These are phyloP conservation scores for Pichia sp. DNA, from an alignment of 1,139 yeast genomes.

Conservation along the genomic window DNA sequence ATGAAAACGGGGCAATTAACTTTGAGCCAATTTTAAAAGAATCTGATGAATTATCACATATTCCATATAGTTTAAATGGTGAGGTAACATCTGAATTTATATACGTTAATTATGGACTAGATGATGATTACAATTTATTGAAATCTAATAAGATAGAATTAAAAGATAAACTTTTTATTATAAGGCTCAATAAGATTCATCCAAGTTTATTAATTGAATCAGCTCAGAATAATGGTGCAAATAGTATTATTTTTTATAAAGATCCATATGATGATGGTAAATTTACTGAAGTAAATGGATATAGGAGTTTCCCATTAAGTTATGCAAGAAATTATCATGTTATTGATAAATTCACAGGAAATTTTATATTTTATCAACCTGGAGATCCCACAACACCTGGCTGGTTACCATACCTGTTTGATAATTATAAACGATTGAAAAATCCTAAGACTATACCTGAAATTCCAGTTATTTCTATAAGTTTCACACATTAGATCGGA, in stretches of 20 bases:
- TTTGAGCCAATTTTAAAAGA: constrained; percentile 40
- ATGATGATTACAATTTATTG: constrained; percentile 28
- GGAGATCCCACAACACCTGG: constrained; percentile 74
- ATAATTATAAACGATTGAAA: constrained; percentile 28
- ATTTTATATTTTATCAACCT: constrained; percentile 51
- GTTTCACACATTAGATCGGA: constrained; percentile 33
- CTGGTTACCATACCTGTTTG: constrained; percentile 35
- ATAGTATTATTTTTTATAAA: constrained; percentile 31
- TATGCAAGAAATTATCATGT: constrained; percentile 39
- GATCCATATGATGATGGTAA: constrained; percentile 41
- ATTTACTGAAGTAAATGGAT: constrained; percentile 37
- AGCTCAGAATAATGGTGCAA: constrained; percentile 30
- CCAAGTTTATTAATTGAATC: constrained; percentile 30
- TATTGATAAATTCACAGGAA: constrained; percentile 53
- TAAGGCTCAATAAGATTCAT: constrained; percentile 26
- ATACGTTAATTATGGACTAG: constrained; percentile 32
- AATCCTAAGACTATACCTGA: constrained; percentile 41
- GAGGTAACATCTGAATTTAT: constrained; percentile 27
- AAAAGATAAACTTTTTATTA: constrained; percentile 28
- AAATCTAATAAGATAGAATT: constrained; percentile 17
- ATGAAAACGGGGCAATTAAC: constrained; percentile 22
- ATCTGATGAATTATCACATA: constrained; percentile 42
- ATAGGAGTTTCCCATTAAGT: constrained; percentile 38
- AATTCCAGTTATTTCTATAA: constrained; percentile 37
- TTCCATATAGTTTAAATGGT: constrained; percentile 34